Conservation (phyloP, 495 filamentous ascomycete genomes). For the Lindgomyces ingoldianus region DNA sequence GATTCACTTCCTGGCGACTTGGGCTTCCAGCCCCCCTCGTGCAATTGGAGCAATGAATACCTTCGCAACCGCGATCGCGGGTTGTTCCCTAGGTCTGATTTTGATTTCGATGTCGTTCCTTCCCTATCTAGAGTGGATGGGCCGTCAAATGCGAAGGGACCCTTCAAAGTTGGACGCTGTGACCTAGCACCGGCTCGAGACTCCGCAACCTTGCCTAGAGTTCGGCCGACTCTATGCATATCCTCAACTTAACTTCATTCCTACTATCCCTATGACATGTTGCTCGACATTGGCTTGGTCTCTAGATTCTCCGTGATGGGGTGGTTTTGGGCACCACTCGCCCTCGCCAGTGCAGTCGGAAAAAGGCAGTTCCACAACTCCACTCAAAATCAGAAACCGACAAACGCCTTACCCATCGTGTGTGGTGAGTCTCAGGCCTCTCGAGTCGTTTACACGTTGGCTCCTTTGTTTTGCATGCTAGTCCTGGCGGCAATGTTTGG, state of each 20-base stretch:
- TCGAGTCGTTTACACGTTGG: conserved; percentile 26
- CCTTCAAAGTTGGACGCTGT: neutral
- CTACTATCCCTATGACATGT: neutral
- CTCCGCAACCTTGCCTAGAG: no score
- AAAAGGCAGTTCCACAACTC: neutral
- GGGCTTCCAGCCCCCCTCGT: neutral
- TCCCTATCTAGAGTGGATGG: no score
- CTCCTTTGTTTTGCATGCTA: conserved; percentile 26
- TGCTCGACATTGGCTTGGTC: neutral
- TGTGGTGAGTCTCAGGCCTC: conserved; percentile 25
- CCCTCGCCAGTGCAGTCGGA: neutral
- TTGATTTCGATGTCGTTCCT: neutral
- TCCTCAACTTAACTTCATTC: neutral
- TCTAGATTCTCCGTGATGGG: neutral
- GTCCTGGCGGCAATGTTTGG: conserved; percentile 25
- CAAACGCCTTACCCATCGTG: neutral
- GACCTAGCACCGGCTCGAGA: neutral
- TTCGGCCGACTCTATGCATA: neutral
- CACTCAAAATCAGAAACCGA: neutral
- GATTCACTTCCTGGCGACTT: neutral
- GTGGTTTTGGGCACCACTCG: neutral
- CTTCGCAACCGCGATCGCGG: neutral
- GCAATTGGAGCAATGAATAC: neutral
- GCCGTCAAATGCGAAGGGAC: neutral
- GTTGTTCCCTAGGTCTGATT: neutral